phyloP scores from a whole-genome alignment of 106 monocot genomes.

The Dactylorhiza incarnata region DNA sequence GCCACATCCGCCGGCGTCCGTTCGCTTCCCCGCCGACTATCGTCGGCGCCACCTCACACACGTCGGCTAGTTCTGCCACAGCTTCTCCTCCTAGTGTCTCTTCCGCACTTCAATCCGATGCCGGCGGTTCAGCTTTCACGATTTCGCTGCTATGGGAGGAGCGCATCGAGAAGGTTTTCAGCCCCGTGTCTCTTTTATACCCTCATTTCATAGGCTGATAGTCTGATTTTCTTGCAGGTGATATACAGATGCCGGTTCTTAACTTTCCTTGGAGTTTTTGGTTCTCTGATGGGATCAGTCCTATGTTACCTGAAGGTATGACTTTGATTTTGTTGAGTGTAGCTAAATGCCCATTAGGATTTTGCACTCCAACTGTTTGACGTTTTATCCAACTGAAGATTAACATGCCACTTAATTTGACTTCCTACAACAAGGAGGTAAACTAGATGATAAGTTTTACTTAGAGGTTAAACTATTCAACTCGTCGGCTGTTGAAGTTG shows the following conservation, averaged over 20 bases:
- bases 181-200: background rate
- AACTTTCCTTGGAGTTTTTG: constrained; percentile 41
- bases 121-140: background rate
- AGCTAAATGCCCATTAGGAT: background rate
- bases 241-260: constrained; percentile 60
- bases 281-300: constrained; percentile 64
- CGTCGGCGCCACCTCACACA: background rate
- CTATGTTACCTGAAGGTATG: constrained; percentile 65
- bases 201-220: background rate
- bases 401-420: background rate
- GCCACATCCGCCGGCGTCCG: background rate
- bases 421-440: no score
- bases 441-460: no score
- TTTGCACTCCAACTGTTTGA: constrained; percentile 8
- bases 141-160: constrained; percentile 4
- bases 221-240: constrained; percentile 13
- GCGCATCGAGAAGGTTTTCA: constrained; percentile 10
- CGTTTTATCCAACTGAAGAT: background rate
- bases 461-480: no score
- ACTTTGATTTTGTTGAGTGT: background rate
- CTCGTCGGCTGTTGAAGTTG: no score
- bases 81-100: background rate
- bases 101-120: background rate
- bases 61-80: background rate
- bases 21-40: background rate